Evolutionary conservation across 306 rosid species (phyloP), one percentile per base, ranked within the genome.

Genomic region (Glycine tomentella): DNA sequence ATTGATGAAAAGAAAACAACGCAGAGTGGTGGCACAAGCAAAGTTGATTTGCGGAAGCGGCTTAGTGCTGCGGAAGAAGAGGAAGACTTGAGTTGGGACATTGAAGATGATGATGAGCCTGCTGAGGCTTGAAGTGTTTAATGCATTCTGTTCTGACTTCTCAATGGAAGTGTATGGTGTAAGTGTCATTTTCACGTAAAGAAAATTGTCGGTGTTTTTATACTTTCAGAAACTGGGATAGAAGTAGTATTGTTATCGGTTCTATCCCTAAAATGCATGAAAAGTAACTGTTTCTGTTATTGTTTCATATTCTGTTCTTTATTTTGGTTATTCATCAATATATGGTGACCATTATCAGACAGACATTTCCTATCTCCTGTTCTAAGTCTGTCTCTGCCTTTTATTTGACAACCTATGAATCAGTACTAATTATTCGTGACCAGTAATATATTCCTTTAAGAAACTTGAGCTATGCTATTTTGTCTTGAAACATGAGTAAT

Each of bases 71-170:
- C 97, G 0, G 97, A 91, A 78, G 98, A 86, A 46, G 97, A 93
- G 9, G 98, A 92, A 77, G 97, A 90, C 84, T 90, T 94, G 88
- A 90, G 92, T 83, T 94, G 98, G 98, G 98, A 89, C 86, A 87
- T 78, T 63, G 97, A 94, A 69, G 97, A 90, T 17, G 95, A 92
- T 82, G 90, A 92, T 14, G 79, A 79, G 73, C 89, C 91, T 40
- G 74, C 83, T 48, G 84, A 92, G 88, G 82, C 89, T 83, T 87
- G 82, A 89, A 15, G 16, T 38, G 52, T 73, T 72, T 80, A 66
- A 82, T 70, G 50, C 79, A 53, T 36, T 72, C 46, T 46, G 73
- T 49, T 74, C 13, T 67, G 73, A 57, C 46, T 80, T 72, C 75
- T 84, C 82, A 55, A 59, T 45, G 17, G 57, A 40, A 15, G 50